A percentile compares a stretch with the other conserved stretches of the same genome.
Evolutionary conservation across 345 rosid genomes (phyloP).

Genomic region (Populus deltoides): DNA sequence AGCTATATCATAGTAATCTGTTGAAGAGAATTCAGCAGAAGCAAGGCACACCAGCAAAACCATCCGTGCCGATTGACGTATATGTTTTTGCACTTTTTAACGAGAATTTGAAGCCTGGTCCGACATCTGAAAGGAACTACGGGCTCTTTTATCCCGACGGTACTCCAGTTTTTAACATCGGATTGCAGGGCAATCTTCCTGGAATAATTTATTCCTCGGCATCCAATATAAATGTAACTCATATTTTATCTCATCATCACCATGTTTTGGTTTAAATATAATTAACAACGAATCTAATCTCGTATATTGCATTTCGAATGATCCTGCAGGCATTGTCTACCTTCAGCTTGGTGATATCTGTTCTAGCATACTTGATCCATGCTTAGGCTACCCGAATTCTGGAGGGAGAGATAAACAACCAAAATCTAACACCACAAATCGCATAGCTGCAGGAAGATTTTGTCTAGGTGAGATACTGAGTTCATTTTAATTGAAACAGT

Average conservation of each 20-base stretch:
- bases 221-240: slow-evolving; percentile 39
- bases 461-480: slow-evolving; percentile 32
- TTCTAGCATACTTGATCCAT: slow-evolving; percentile 18
- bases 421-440: not conserved
- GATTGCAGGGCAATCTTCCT: slow-evolving; percentile 66
- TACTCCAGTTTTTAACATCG: slow-evolving; percentile 71
- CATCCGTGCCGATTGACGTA: slow-evolving; percentile 59
- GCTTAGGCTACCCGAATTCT: not conserved
- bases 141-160: slow-evolving; percentile 84
- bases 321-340: slow-evolving; percentile 40
- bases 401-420: not conserved
- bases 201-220: slow-evolving; percentile 44
- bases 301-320: slow-evolving; percentile 5
- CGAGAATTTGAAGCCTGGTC: slow-evolving; percentile 86
- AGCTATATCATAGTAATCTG: slow-evolving; percentile 64
- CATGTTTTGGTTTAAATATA: not conserved
- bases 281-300: slow-evolving; percentile 4
- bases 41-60: slow-evolving; percentile 81
- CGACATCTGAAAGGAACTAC: slow-evolving; percentile 84
- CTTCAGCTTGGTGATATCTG: slow-evolving; percentile 32
- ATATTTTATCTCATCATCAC: not conserved
- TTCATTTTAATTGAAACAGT: slow-evolving; percentile 17
- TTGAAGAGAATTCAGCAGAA: slow-evolving; percentile 43
- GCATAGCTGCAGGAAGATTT: not conserved
- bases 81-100: slow-evolving; percentile 86